Base-by-base conservation (phyloP, 768 basidiomycete species). In the Suillus clintonianus region DNA sequence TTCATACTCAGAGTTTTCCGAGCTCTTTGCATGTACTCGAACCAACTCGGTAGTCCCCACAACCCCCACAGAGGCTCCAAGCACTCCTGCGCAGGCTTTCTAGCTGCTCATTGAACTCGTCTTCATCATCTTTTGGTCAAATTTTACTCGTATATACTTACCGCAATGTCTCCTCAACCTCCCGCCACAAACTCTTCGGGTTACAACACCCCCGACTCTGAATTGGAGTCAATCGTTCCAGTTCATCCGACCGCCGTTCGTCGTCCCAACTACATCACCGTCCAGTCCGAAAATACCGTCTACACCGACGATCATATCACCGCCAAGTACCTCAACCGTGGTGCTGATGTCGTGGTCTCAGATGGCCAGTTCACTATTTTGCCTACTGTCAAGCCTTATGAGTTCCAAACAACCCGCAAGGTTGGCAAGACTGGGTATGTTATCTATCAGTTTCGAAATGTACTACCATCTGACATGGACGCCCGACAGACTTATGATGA, bases 351-450 rank as follows among this genome's bases (percentile, higher is more conserved):
- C 68, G 77, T 82, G 64, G 79, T 92, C 66, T 78, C 84, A 60
- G 83, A 91, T 67, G 94, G 95, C 63, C 88, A 90, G 71, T 89
- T 89, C 80, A 81, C 82, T 65, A 83, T 96, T 72, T 90, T 85
- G 48, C 95, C 95, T 55, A 93, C 89, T 57, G 85, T 85, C 68
- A 87, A 89, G 74, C 82, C 86, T 34, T 96, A 86, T 75, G 91
- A 99, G 80, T 96, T 99, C 85, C 90, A 90, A 80, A 99, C 97
- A 66, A 82, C 86, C 74, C 83, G 92, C 71, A 85, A 86, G 70
- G 93, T 97, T 64, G 83, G 89, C 69, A 95, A 90, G 83, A 97
- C 95, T 73, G 97, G 97, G 95, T 97, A 74, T 65, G 91, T 83
- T 34, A 10, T 63, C 63, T 13, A 62, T 47, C 13, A 59, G 36